phyloP scores from a whole-genome alignment of 306 rosid genomes.

The Quillaja saponaria region DNA sequence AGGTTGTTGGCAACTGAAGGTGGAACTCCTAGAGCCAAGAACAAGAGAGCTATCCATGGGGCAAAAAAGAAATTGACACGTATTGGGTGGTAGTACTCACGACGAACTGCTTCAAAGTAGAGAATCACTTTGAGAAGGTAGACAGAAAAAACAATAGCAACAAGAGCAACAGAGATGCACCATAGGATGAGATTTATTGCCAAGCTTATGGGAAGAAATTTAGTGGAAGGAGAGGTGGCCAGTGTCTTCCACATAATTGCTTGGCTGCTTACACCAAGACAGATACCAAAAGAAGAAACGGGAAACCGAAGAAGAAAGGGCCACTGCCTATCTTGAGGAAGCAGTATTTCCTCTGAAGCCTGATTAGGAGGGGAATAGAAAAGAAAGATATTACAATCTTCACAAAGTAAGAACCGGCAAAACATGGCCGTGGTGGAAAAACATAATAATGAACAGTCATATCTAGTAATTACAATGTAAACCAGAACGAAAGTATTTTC shows the following conservation, averaged over 20 bases:
- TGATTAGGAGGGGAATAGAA: constrained; percentile 29
- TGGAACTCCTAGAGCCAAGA: constrained; percentile 72
- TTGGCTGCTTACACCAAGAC: constrained; percentile 91
- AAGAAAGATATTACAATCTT: background rate
- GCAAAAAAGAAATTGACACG: constrained; percentile 91
- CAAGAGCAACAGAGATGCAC: constrained; percentile 58
- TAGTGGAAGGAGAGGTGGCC: constrained; percentile 60
- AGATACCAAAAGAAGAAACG: constrained; percentile 72
- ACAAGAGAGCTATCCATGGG: constrained; percentile 82
- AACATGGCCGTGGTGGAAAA: background rate
- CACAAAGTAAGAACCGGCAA: background rate
- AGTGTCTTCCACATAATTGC: constrained; percentile 85
- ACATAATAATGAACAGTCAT: background rate
- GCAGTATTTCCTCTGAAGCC: constrained; percentile 82
- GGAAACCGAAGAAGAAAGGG: constrained; percentile 86
- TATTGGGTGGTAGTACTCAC: constrained; percentile 84
- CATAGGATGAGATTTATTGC: constrained; percentile 59
- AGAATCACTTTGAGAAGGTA: constrained; percentile 59
- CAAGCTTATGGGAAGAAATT: constrained; percentile 66
- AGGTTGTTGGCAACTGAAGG: constrained; percentile 55
- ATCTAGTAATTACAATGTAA: background rate
- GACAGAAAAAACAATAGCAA: constrained; percentile 32
- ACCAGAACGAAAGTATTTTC: too few species aligned
- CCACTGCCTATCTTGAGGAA: constrained; percentile 74
- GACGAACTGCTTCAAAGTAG: constrained; percentile 91